These are phyloP conservation scores for Phytophthora capsici DNA, from an alignment of 352 stramenopile genomes.

Conservation along the genomic window DNA sequence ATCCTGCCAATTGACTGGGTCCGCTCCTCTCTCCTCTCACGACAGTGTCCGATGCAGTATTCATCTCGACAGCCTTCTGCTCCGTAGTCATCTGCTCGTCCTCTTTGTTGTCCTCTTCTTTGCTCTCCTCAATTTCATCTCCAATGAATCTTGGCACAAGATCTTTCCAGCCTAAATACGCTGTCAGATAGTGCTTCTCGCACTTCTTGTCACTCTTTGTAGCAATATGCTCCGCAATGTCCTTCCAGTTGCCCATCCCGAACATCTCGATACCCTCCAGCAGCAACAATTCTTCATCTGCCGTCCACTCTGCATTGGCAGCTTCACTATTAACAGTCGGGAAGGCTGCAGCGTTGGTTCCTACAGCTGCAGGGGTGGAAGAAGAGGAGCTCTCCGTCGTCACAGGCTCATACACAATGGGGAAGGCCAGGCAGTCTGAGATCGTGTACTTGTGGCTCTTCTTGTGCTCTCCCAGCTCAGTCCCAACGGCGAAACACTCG, in stretches of 20 bases:
- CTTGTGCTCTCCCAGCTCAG: constrained; percentile 81
- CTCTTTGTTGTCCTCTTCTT: constrained; percentile 23
- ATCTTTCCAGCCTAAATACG: constrained; percentile 73
- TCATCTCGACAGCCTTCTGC: constrained; percentile 35
- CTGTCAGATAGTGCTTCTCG: constrained; percentile 87
- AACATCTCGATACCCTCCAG: constrained; percentile 97
- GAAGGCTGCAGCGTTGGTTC: constrained; percentile 30
- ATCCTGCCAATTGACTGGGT: constrained; percentile 79
- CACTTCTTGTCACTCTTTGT: constrained; percentile 91
- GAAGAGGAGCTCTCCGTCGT: constrained; percentile 1
- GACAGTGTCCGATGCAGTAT: constrained; percentile 18
- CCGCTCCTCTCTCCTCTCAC: constrained; percentile 34
- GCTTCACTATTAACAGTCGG: constrained; percentile 5
- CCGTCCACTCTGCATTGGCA: constrained; percentile 82
- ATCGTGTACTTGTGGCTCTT: constrained; percentile 84
- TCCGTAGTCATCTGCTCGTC: constrained; percentile 30
- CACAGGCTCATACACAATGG: constrained; percentile 63
- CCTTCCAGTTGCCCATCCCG: constrained; percentile 97
- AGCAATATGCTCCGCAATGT: constrained; percentile 88
- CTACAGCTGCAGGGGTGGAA: constrained; percentile 15
- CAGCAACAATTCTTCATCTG: constrained; percentile 95
- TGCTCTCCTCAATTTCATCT: constrained; percentile 42
- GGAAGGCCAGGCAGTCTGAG: constrained; percentile 84
- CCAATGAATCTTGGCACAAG: constrained; percentile 71
- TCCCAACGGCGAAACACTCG: constrained; percentile 94